phyloP scores from a whole-genome alignment of 2,329 filamentous ascomycete species.

The Nemania sp. region DNA sequence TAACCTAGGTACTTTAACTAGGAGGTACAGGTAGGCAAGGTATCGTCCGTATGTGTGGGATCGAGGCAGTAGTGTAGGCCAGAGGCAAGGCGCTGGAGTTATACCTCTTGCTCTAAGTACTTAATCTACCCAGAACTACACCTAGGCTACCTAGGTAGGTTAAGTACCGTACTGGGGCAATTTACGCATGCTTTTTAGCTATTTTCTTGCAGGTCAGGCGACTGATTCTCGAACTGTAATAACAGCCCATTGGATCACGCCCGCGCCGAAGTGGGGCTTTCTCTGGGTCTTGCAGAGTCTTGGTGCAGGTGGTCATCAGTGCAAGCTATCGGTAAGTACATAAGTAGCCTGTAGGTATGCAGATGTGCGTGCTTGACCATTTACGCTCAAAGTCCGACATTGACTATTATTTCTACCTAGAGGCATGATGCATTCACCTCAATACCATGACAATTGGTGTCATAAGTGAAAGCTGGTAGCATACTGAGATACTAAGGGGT shows the following conservation, averaged over 20 bases:
- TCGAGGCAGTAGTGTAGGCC: slow-evolving; percentile 6
- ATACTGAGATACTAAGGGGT: not conserved
- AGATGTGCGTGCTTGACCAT: slow-evolving; percentile 17
- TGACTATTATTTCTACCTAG: not conserved
- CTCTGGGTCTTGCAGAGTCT: slow-evolving; percentile 24
- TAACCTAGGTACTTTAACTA: not conserved
- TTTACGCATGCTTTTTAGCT: slow-evolving; percentile 23
- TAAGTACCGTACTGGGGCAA: slow-evolving; percentile 12
- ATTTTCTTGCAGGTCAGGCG: slow-evolving; percentile 32
- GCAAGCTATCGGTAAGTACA: slow-evolving; percentile 21
- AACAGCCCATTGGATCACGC: slow-evolving; percentile 21
- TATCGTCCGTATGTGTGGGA: not conserved
- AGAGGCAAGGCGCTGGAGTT: slow-evolving; percentile 14
- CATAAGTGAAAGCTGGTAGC: not conserved
- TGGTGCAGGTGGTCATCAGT: slow-evolving; percentile 27
- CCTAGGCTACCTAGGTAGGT: not conserved
- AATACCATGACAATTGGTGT: not conserved
- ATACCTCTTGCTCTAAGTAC: not conserved
- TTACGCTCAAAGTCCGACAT: slow-evolving; percentile 15
- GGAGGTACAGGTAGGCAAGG: too few species aligned
- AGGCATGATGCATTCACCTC: too few species aligned
- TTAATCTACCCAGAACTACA: not conserved
- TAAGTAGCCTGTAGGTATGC: slow-evolving; percentile 22
- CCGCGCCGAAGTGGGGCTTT: slow-evolving; percentile 27
- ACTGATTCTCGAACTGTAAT: slow-evolving; percentile 26